These are phyloP conservation scores for Coemansia linderi DNA, from an alignment of 371 early-diverging fungal species.

Conservation along the genomic window DNA sequence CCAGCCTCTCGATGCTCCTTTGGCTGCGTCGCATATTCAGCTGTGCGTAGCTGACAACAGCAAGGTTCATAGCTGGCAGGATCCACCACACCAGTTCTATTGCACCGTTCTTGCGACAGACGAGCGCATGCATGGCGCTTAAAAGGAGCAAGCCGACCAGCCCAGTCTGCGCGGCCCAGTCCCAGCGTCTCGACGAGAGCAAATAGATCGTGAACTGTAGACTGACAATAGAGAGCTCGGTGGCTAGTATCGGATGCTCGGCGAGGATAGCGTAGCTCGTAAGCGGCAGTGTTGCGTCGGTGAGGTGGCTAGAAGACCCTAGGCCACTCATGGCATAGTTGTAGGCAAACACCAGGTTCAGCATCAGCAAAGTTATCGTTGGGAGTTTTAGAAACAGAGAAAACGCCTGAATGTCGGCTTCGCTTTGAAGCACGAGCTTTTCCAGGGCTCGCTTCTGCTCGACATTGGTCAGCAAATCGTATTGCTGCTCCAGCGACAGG, in stretches of 20 bases:
- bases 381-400: constrained; percentile 39
- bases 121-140: constrained; percentile 14
- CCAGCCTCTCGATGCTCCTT: constrained; percentile 17
- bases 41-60: constrained; percentile 32
- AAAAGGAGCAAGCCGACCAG: constrained; percentile 3
- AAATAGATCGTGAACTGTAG: constrained; percentile 39
- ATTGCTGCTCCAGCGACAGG: constrained; percentile 20
- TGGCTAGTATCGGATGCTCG: constrained; percentile 28
- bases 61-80: constrained; percentile 30
- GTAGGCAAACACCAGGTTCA: constrained; percentile 40
- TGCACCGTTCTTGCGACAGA: constrained; percentile 18
- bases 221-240: constrained; percentile 37
- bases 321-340: constrained; percentile 25
- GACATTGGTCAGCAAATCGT: constrained; percentile 24
- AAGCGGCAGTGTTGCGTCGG: constrained; percentile 23
- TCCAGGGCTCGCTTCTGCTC: constrained; percentile 27
- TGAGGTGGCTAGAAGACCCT: background rate
- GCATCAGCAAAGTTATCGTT: constrained; percentile 26
- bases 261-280: constrained; percentile 14
- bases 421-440: constrained; percentile 31
- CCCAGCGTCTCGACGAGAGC: constrained; percentile 38
- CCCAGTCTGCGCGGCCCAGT: constrained; percentile 5
- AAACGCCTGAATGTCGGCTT: constrained; percentile 38
- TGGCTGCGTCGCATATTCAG: constrained; percentile 45
- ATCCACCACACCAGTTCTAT: constrained; percentile 39